Percentiles rank a stretch among this genome's conserved stretches.
Conservation (phyloP, 345 rosid species). For the Syzygium aqueum region DNA sequence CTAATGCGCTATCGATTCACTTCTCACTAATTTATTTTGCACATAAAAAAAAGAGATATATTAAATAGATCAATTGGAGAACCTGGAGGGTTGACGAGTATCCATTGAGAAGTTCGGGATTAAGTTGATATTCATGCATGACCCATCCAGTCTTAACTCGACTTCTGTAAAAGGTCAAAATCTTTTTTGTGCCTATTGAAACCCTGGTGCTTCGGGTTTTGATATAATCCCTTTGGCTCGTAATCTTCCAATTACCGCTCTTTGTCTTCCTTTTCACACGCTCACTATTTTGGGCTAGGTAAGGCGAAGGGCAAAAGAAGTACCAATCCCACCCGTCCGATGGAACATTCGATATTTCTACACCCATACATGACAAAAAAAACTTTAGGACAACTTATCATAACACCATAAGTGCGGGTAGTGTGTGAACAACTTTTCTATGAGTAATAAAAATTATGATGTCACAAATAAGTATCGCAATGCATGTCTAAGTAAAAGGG, state of each 20-base stretch:
- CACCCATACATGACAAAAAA: too few species aligned
- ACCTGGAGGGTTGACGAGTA: neutral
- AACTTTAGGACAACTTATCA: neutral
- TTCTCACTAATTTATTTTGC: neutral
- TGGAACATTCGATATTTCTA: neutral
- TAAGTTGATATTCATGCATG: slow-evolving; percentile 6
- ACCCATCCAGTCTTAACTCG: neutral
- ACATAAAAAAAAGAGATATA: neutral
- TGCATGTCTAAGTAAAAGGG: neutral
- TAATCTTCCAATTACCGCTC: slow-evolving; percentile 1
- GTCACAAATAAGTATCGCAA: neutral
- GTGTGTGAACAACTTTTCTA: neutral
- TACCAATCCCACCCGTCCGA: neutral
- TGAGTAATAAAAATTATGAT: neutral
- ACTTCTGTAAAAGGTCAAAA: neutral
- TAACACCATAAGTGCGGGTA: neutral
- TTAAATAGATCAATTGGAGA: neutral
- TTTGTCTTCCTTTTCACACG: neutral
- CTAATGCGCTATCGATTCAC: fast-evolving
- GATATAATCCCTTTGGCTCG: neutral
- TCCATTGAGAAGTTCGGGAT: neutral
- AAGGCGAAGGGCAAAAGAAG: neutral
- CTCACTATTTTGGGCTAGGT: neutral
- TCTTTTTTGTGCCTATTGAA: neutral
- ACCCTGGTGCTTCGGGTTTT: neutral